Evolutionary conservation across 345 rosid species (phyloP).

Genomic region (Hevea brasiliensis): DNA sequence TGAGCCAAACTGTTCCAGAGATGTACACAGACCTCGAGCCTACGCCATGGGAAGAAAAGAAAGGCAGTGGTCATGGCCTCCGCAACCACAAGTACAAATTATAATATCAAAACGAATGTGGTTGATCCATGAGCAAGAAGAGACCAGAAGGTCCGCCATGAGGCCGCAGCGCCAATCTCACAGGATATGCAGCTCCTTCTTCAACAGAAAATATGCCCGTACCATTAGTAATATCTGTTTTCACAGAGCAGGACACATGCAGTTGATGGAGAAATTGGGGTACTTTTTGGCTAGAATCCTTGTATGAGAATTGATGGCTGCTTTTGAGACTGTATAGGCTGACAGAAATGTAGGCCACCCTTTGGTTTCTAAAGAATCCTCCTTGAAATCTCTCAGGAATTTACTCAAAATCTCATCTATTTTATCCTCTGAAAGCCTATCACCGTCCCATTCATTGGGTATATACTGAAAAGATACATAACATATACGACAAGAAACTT

Average conservation of each 20-base stretch:
- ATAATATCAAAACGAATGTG: neutral
- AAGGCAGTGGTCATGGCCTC: no score
- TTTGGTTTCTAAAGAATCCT: slow-evolving; percentile 21
- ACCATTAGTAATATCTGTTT: slow-evolving; percentile 30
- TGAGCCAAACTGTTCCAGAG: no score
- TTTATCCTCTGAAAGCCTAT: slow-evolving; percentile 32
- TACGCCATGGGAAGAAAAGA: no score
- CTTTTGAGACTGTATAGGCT: slow-evolving; percentile 32
- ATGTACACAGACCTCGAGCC: no score
- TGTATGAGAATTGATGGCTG: slow-evolving; percentile 33
- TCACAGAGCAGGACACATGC: slow-evolving; percentile 35
- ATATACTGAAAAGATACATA: slow-evolving; percentile 15
- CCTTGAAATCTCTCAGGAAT: slow-evolving; percentile 29
- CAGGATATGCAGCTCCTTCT: slow-evolving; percentile 33
- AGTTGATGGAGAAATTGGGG: slow-evolving; percentile 23
- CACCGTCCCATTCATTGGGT: slow-evolving; percentile 22
- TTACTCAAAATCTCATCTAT: slow-evolving; percentile 24
- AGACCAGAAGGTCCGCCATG: slow-evolving; percentile 28
- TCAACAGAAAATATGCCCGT: slow-evolving; percentile 20
- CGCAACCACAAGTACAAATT: no score
- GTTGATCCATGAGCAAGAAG: slow-evolving; percentile 2
- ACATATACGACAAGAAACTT: neutral
- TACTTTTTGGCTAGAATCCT: slow-evolving; percentile 35
- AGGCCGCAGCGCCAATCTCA: slow-evolving; percentile 36
- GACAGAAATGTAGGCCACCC: slow-evolving; percentile 36